Evolutionary conservation across 2,329 filamentous ascomycete genomes (phyloP).

Genomic region (Talaromyces sp.): DNA sequence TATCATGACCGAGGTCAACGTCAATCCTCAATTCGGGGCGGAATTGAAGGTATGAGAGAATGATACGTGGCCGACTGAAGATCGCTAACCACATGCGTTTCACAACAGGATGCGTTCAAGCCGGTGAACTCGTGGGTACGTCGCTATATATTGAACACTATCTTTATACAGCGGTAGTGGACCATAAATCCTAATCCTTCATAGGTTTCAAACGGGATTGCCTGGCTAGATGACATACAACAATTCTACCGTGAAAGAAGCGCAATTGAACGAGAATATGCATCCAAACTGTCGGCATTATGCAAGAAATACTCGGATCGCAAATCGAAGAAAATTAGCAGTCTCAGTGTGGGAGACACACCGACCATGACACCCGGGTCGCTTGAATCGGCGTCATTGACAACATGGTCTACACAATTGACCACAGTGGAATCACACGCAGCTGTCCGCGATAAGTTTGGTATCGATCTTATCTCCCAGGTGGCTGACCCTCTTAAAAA

Average conservation of each 20-base stretch:
- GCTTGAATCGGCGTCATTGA: constrained; percentile 91
- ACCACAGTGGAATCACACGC: constrained; percentile 84
- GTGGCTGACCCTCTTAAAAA: constrained; percentile 83
- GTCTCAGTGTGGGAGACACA: constrained; percentile 86
- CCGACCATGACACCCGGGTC: constrained; percentile 91
- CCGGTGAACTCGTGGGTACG: constrained; percentile 80
- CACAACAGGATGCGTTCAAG: constrained; percentile 87
- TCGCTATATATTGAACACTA: background rate
- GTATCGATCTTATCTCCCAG: constrained; percentile 68
- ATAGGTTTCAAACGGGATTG: constrained; percentile 74
- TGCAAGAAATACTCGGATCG: constrained; percentile 98
- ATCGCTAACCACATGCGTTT: background rate
- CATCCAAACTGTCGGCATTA: constrained; percentile 75
- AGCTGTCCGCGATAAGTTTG: constrained; percentile 81
- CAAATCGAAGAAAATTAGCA: constrained; percentile 84
- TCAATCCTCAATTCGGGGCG: constrained; percentile 79
- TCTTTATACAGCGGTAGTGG: background rate
- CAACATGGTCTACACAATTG: constrained; percentile 93
- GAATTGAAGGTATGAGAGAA: constrained; percentile 71
- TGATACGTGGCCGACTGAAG: background rate
- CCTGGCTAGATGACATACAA: constrained; percentile 94
- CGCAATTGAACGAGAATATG: constrained; percentile 94
- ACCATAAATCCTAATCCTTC: constrained; percentile 11
- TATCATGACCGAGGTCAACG: constrained; percentile 75
- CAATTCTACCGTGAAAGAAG: constrained; percentile 95